Conservation (phyloP, 805 yeast genomes). For the Candida berthetii region DNA sequence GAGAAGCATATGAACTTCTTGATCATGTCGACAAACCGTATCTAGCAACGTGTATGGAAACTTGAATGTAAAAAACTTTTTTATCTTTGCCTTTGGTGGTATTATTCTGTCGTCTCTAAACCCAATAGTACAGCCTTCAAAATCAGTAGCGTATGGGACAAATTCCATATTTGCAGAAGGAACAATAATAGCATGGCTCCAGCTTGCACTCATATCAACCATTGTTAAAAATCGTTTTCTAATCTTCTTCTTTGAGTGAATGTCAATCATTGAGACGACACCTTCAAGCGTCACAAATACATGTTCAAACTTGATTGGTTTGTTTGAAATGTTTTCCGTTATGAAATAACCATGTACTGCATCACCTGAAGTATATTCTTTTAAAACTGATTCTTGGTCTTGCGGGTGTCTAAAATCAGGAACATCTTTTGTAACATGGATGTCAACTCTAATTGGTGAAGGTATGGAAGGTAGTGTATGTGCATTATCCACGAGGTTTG, state of each 20-base stretch:
- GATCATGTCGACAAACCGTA: conserved; percentile 39
- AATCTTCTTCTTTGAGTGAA: conserved; percentile 9
- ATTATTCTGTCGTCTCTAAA: conserved; percentile 38
- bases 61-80: conserved; percentile 51
- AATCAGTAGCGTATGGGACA: conserved; percentile 12
- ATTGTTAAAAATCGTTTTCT: conserved; percentile 35
- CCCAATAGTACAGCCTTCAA: conserved; percentile 26
- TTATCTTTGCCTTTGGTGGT: conserved; percentile 40
- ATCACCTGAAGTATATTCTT: conserved; percentile 52
- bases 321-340: conserved; percentile 32
- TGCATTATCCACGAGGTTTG: conserved; percentile 43
- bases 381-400: conserved; percentile 24
- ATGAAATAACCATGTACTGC: conserved; percentile 42
- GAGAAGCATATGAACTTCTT: conserved; percentile 21
- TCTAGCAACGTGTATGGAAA: conserved; percentile 49
- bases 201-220: conserved; percentile 48
- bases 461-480: conserved; percentile 34
- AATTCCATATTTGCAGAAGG: conserved; percentile 2
- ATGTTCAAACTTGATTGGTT: conserved; percentile 50
- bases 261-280: conserved; percentile 21
- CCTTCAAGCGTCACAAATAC: conserved; percentile 55
- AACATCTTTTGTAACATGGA: conserved; percentile 45
- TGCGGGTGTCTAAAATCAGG: conserved; percentile 39
- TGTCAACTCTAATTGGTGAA: conserved; percentile 39
- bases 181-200: conserved; percentile 29